Evolutionary conservation across 352 stramenopile species (phyloP), one percentile per base, ranked within the genome.

Genomic region (Pythium insidiosum): DNA sequence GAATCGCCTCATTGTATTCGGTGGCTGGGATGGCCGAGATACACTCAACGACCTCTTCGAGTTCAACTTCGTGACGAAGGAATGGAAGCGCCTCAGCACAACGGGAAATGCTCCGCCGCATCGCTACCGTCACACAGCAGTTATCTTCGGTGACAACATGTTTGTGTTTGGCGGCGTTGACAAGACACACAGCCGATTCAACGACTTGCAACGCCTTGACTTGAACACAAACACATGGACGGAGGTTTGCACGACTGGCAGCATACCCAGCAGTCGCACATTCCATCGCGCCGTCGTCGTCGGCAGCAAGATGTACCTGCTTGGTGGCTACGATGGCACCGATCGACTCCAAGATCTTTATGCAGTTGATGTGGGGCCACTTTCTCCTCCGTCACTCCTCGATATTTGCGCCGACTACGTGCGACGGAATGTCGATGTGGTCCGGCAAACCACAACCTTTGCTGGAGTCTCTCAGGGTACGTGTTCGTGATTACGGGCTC

Each of bases 141-240:
- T 94, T 22, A 79, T 94, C 18, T 89, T 69, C 38, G 80, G 69
- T 6, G 69, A 88, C 40, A 88, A 75, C 53, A 94, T 94, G 82
- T 88, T 90, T 48, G 74, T 94, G 10, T 94, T 94, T 56, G 82
- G 82, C 26, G 82, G 82, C n/a, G 83, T 94, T 5, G 83, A 94
- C 70, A 94, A 94, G 52, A 80, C 76, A 1, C 83, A 94, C 58
- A 84, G 68, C 25, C 80, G 83, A 2, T 94, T 92, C 37, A 92
- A 93, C 48, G 83, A 94, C 50, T 52, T 94, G 19, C 75, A 91
- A 49, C 64, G 72, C 28, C 63, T 92, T 4, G 73, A 93, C 49
- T 53, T 90, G 15, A 58, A 62, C 11, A 92, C 72, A 0, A 89
- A 92, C 47, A 84, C 74, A 22, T 94, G 83, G 83, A 89, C 66